Evolutionary conservation across 1,284 basidiomycete species (phyloP), one percentile per base, ranked within the genome.

Genomic region (Ceratobasidium sp.): DNA sequence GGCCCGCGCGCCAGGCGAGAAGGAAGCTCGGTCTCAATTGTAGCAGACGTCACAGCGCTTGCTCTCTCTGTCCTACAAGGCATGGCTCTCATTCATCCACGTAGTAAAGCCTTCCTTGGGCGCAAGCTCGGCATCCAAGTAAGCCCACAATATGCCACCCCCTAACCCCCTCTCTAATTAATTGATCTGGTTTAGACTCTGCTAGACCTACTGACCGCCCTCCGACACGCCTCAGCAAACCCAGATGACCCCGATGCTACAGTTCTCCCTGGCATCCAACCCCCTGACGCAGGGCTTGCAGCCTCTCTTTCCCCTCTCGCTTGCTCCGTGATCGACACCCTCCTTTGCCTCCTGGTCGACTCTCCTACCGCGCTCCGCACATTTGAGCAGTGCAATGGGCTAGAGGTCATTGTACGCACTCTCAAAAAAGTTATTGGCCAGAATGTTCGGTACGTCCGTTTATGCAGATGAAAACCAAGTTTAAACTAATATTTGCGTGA

Each of bases 311-410:
- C 69, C 17, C 62, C 75, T 1, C 81, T 92, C 17, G 86, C 88
- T 0, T 92, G 92, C 15, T 85, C 87, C 7, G 84, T 94, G 1
- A 84, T 97, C 22, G 95, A 97, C 79, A 93, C 94, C 0, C 82
- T 97, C 2, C 85, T 95, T 29, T 95, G 93, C 78, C 86, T 95
- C 27, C 86, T 97, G 5, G 95, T 96, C 11, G 95, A 97, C 81
- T 89, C 91, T 0, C 87, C 93, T 0, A 79, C 82, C 4, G 89
- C 93, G 2, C 82, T 95, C 5, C 88, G 95, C 22, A 85, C 84
- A 0, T 96, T 97, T 76, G 95, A 97, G 82, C 86, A 88, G 24
- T 84, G 87, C 29, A 88, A 87, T 59, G 95, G 95, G 0, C 86
- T 95, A 1, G 93, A 94, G 78, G 87, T 88, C 0, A 87, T 97